Conservation (phyloP, 2,329 filamentous ascomycete genomes). For the Neofusicoccum parvum region DNA sequence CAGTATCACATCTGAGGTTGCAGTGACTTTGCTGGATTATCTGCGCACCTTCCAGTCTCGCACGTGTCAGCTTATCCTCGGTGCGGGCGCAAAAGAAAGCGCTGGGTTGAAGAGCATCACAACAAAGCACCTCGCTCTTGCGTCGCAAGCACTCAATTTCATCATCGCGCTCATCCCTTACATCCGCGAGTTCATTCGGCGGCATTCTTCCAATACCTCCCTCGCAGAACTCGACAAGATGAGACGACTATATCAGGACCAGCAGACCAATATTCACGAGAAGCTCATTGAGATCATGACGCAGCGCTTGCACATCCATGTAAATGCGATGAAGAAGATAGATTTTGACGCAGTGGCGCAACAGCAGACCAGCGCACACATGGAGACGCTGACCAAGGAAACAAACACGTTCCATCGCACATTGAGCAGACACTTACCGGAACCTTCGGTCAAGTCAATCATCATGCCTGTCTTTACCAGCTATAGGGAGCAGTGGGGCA, state of each 20-base stretch:
- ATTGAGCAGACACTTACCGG: conserved; percentile 77
- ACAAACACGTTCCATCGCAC: conserved; percentile 83
- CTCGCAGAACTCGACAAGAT: conserved; percentile 88
- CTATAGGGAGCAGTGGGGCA: conserved; percentile 78
- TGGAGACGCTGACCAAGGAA: conserved; percentile 86
- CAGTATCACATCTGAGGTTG: conserved; percentile 83
- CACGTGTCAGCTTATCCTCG: conserved; percentile 93
- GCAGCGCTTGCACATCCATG: conserved; percentile 71
- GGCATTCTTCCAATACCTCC: conserved; percentile 58
- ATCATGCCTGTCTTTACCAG: conserved; percentile 83
- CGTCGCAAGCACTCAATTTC: conserved; percentile 86
- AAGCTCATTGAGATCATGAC: conserved; percentile 94
- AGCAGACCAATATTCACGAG: conserved; percentile 87
- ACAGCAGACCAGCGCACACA: conserved; percentile 64
- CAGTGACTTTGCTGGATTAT: conserved; percentile 77
- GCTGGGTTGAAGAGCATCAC: conserved; percentile 95
- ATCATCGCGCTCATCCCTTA: conserved; percentile 86
- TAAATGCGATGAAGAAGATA: conserved; percentile 72
- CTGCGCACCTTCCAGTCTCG: conserved; percentile 94
- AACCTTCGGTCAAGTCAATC: conserved; percentile 75
- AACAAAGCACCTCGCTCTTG: conserved; percentile 89
- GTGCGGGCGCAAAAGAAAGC: conserved; percentile 84
- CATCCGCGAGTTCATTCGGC: conserved; percentile 84
- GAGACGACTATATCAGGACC: conserved; percentile 79
- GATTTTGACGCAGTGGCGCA: conserved; percentile 67